Conservation (phyloP, 805 yeast genomes). For the Alloascoidea hylecoeti region DNA sequence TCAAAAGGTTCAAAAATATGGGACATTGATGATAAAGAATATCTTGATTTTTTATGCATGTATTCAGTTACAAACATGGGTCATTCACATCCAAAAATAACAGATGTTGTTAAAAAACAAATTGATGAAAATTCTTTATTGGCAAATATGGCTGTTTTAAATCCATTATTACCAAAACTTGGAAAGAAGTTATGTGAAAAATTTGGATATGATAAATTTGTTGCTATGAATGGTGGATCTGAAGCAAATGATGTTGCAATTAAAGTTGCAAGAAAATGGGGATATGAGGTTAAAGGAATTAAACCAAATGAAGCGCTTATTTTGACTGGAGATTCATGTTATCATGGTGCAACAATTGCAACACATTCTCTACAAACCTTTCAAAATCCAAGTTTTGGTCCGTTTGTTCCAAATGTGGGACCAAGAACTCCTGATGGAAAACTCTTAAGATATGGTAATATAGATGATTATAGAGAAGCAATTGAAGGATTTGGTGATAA, state of each 20-base stretch:
- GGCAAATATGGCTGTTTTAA: conserved; percentile 86
- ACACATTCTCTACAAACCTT: conserved; percentile 84
- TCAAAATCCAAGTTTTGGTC: conserved; percentile 77
- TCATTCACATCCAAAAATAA: conserved; percentile 90
- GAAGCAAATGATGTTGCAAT: conserved; percentile 96
- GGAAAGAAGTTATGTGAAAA: conserved; percentile 82
- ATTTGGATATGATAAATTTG: conserved; percentile 81
- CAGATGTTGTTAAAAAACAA: conserved; percentile 75
- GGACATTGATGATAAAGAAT: too few relatives aligned
- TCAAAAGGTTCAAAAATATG: too few relatives aligned
- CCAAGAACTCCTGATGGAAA: conserved; percentile 67
- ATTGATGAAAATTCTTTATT: conserved; percentile 63
- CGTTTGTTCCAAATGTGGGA: conserved; percentile 72
- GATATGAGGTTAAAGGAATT: conserved; percentile 76
- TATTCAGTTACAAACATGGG: conserved; percentile 98
- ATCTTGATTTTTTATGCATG: conserved; percentile 84
- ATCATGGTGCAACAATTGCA: conserved; percentile 94
- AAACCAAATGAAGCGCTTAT: conserved; percentile 76
- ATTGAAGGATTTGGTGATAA: conserved; percentile 72
- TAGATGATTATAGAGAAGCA: conserved; percentile 78
- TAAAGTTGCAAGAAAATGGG: conserved; percentile 96
- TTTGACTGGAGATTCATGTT: conserved; percentile 76
- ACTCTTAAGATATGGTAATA: conserved; percentile 66
- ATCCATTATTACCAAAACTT: conserved; percentile 73
- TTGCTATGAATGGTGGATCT: conserved; percentile 98